Conservation (phyloP, 192 early-diverging fungal genomes). For the Chytriomyces confervae region DNA sequence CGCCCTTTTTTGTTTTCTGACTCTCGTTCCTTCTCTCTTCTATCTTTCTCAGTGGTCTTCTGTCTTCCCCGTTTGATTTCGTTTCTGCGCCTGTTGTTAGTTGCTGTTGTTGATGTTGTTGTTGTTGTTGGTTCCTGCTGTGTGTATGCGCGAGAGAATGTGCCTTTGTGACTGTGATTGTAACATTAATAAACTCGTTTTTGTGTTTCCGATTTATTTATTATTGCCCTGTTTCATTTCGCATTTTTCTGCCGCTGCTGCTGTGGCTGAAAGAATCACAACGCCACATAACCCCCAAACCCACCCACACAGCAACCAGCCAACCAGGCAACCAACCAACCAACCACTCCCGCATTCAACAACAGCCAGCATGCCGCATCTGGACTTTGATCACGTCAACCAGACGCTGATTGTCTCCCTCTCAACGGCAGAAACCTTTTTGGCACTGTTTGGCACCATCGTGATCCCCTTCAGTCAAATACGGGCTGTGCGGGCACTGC, state of each 20-base stretch:
- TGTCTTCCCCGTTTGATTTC: too few relatives aligned
- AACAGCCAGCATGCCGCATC: conserved; percentile 7
- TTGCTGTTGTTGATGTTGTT: background rate
- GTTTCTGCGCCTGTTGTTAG: too few relatives aligned
- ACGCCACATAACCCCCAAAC: too few relatives aligned
- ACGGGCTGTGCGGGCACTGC: conserved; percentile 8
- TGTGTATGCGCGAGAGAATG: background rate
- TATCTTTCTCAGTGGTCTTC: too few relatives aligned
- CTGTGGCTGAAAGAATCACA: too few relatives aligned
- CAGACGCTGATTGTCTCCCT: conserved; percentile 12
- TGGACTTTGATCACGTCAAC: conserved; percentile 13
- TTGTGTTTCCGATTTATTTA: too few relatives aligned
- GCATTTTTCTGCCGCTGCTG: too few relatives aligned
- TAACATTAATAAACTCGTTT: too few relatives aligned
- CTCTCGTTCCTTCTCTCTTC: background rate
- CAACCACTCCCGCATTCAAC: background rate
- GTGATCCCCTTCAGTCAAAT: conserved; percentile 26
- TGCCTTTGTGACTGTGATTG: background rate
- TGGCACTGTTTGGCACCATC: conserved; percentile 28
- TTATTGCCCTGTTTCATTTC: too few relatives aligned
- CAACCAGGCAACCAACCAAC: background rate
- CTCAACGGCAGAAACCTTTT: conserved; percentile 29
- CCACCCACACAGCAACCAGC: too few relatives aligned
- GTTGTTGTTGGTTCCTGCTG: background rate
- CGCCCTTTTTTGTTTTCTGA: background rate